Evolutionary conservation across 345 rosid genomes (phyloP), one percentile per base, ranked within the genome.

Genomic region (Gossypium rotundifolium): DNA sequence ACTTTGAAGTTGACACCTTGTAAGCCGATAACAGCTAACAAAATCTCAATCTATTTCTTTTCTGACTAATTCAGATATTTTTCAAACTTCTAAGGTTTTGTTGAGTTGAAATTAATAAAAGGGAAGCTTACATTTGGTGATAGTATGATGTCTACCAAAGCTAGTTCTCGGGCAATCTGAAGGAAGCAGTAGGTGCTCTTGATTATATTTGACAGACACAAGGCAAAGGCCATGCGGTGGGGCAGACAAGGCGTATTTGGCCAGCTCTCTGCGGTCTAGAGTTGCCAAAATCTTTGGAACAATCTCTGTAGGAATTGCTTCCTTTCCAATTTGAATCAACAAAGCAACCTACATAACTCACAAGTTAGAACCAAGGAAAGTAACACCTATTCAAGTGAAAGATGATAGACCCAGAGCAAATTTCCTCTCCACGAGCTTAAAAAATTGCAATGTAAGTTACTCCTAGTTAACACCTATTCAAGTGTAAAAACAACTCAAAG

Each of bases 211-310:
- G 64, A 92, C 81, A 60, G 87, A 74, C 23, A 89, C 78, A 65
- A 92, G 95, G 79, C 88, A 84, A 18, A 94, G 91, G n/a, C 97
- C 95, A 13, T 94, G 95, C 51, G 98, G 92, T 22, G 93, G 88
- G 0, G 88, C 85, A 75, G 93, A 72, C 71, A 89, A 74, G 5
- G 87, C 53, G 78, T 87, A 88, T 76, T 88, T 92, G 3, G 95
- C 98, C 25, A 92, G 93, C 86, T 86, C 90, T 81, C 75, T 89
- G 48, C 98, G 88, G 79, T 89, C 88, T 63, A 74, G 83, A 79
- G 90, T 87, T 78, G 81, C 87, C 63, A 94, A 72, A 72, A 91
- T 87, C 82, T 74, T 76, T 5, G 90, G 89, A 55, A 91, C 93
- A 78, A 89, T 86, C 75, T 80, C 83, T 16, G 93, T 83, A 82